Evolutionary conservation across 2,329 filamentous ascomycete genomes (phyloP).

Genomic region (Sporothrix brunneoviolacea): DNA sequence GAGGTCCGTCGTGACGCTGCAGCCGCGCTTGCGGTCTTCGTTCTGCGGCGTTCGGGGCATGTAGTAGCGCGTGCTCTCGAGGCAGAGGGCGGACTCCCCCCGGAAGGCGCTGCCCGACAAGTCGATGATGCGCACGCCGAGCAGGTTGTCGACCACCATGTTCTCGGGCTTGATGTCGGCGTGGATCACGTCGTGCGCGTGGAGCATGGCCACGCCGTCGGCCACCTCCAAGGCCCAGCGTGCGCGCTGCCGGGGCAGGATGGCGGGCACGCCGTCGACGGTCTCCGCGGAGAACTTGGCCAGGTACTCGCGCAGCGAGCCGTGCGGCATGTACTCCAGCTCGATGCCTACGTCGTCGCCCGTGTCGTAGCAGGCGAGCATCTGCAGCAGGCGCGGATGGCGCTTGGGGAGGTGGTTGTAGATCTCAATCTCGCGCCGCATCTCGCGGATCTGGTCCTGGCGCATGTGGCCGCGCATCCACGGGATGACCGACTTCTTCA

Average conservation of each 20-base stretch:
- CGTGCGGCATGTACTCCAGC: not conserved
- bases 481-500: not conserved
- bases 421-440: not conserved
- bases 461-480: not conserved
- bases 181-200: constrained; percentile 8
- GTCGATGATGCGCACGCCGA: constrained; percentile 7
- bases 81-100: not conserved
- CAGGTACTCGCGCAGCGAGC: not conserved
- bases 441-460: not conserved
- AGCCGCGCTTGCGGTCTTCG: not conserved
- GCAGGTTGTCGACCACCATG: constrained; percentile 4
- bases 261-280: not conserved
- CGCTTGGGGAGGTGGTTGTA: not conserved
- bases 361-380: not conserved
- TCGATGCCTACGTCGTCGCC: not conserved
- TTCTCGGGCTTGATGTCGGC: constrained; percentile 9
- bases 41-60: not conserved
- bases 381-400: not conserved
- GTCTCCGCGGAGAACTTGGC: not conserved
- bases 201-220: constrained; percentile 1
- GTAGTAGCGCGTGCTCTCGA: constrained; percentile 2
- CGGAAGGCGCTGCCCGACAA: not conserved
- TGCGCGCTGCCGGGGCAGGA: not conserved
- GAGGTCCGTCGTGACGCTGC: not conserved
- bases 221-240: constrained; percentile 2